A percentile compares a stretch with the other conserved stretches of the same genome.
Evolutionary conservation across 2,329 filamentous ascomycete species (phyloP).

Genomic region (Hypoxylon sp.): DNA sequence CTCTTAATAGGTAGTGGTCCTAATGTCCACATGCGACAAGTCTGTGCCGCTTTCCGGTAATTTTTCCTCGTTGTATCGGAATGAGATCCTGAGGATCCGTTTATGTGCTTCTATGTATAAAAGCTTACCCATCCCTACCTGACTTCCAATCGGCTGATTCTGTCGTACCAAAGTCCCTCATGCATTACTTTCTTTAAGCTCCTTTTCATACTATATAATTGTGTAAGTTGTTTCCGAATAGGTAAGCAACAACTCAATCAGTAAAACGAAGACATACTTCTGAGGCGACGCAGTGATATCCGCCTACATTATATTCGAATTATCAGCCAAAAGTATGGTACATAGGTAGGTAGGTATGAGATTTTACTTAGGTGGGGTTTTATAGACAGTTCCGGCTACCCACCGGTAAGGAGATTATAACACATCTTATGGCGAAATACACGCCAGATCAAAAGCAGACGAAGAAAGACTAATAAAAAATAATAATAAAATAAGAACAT

Average conservation of each 20-base stretch:
- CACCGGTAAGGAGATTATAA: not conserved
- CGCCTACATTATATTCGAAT: not conserved
- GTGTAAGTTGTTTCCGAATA: slow-evolving; percentile 1
- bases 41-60: slow-evolving; percentile 5
- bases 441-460: not conserved
- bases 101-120: slow-evolving; percentile 7
- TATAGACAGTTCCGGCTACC: not conserved
- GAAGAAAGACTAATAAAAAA: not conserved
- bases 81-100: not conserved
- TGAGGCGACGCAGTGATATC: not conserved
- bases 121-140: slow-evolving; percentile 1
- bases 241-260: not conserved
- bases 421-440: not conserved
- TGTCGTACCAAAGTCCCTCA: not conserved
- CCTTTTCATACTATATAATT: slow-evolving; percentile 9
- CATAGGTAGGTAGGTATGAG: too few species aligned
- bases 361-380: too few species aligned
- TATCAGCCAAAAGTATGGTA: not conserved
- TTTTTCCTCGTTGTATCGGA: not conserved
- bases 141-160: not conserved
- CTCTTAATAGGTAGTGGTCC: not conserved
- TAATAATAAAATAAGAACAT: not conserved
- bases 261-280: not conserved
- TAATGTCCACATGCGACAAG: not conserved
- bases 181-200: not conserved